Evolutionary conservation across 352 stramenopile species (phyloP).

Genomic region (Globisporangium middletonii): DNA sequence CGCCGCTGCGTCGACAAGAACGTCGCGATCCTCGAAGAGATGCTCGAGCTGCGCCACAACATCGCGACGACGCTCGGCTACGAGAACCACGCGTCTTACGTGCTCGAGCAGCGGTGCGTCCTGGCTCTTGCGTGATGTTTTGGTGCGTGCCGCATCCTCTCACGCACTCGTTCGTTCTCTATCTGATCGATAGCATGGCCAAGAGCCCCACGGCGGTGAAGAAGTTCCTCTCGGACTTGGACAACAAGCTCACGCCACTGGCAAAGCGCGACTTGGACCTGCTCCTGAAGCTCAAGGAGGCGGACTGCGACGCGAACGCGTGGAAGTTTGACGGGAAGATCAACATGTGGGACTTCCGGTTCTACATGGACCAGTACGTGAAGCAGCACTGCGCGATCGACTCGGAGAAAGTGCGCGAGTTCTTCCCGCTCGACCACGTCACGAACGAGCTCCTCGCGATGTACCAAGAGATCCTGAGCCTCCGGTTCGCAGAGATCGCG

Average conservation of each 20-base stretch:
- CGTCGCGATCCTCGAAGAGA: conserved; percentile 75
- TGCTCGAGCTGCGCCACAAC: conserved; percentile 74
- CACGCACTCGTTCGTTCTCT: background rate
- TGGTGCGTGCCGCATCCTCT: background rate
- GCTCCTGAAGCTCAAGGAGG: conserved; percentile 69
- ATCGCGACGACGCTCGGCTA: conserved; percentile 74
- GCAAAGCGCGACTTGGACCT: conserved; percentile 70
- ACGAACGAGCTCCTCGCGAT: conserved; percentile 79
- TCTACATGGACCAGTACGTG: conserved; percentile 86
- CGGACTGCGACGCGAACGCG: conserved; percentile 40
- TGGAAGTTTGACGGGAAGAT: conserved; percentile 80
- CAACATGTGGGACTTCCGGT: conserved; percentile 89
- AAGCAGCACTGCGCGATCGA: conserved; percentile 88
- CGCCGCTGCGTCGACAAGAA: conserved; percentile 81
- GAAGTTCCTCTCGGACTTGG: conserved; percentile 64
- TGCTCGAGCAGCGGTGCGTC: conserved; percentile 71
- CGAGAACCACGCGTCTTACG: conserved; percentile 77
- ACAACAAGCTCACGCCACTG: conserved; percentile 72
- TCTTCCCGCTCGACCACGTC: conserved; percentile 86
- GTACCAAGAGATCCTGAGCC: conserved; percentile 85
- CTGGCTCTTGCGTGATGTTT: conserved; percentile 1
- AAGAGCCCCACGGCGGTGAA: conserved; percentile 51
- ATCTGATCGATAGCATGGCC: conserved; percentile 42
- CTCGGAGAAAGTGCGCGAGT: conserved; percentile 80
- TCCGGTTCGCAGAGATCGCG: conserved; percentile 81